Conservation (phyloP, 345 rosid genomes). For the Kandelia obovata region DNA sequence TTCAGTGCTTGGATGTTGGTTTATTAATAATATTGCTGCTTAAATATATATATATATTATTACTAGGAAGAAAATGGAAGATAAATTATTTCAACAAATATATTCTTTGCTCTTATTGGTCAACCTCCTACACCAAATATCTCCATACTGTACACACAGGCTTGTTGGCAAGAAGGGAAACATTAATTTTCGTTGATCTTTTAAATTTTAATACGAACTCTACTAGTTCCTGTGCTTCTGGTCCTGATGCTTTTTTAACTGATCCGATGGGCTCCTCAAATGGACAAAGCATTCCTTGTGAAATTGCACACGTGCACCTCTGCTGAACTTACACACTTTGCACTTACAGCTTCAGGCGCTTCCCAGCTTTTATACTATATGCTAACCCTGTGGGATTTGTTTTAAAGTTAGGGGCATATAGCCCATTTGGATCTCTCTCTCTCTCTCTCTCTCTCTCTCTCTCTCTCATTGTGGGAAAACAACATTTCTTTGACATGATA, state of each 20-base stretch:
- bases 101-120: background rate
- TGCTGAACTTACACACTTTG: conserved; percentile 8
- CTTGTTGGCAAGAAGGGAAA: conserved; percentile 24
- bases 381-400: background rate
- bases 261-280: conserved; percentile 21
- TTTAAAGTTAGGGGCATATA: background rate
- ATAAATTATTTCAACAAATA: background rate
- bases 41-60: no score
- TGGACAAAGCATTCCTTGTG: background rate
- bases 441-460: conserved; percentile 4
- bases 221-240: conserved; percentile 20
- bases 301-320: conserved; percentile 30
- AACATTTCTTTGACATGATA: conserved; percentile 17
- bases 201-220: background rate
- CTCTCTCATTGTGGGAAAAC: conserved; percentile 11
- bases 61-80: background rate
- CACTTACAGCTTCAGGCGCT: conserved; percentile 34
- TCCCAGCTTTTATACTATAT: background rate
- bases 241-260: conserved; percentile 22
- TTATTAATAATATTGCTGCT: background rate
- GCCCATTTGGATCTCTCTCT: background rate
- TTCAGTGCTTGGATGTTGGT: no score
- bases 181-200: conserved; percentile 1
- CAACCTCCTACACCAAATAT: background rate
- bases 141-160: background rate